These are phyloP conservation scores for Ascoidea asiatica DNA, from an alignment of 805 yeast genomes.

Conservation along the genomic window DNA sequence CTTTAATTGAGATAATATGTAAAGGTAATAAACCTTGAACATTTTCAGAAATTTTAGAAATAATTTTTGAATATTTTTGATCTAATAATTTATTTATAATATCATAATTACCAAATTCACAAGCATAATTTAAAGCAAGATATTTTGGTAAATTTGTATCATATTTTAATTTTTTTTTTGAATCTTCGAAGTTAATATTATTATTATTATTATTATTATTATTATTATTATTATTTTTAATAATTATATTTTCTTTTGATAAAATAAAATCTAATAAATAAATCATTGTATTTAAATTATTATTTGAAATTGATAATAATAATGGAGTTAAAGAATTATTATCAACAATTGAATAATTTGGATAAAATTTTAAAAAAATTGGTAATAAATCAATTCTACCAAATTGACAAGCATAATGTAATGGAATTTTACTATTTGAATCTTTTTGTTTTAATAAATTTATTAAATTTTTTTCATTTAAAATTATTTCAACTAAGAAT, in stretches of 20 bases:
- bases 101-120: slow-evolving; percentile 66
- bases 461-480: slow-evolving; percentile 11
- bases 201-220: not conserved
- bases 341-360: slow-evolving; percentile 31
- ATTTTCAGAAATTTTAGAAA: slow-evolving; percentile 27
- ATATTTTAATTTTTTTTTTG: not conserved
- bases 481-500: slow-evolving; percentile 1
- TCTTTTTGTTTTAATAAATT: slow-evolving; percentile 33
- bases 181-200: not conserved
- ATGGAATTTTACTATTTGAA: slow-evolving; percentile 63
- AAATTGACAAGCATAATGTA: slow-evolving; percentile 72
- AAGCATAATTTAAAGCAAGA: slow-evolving; percentile 73
- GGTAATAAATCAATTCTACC: slow-evolving; percentile 32
- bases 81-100: slow-evolving; percentile 53
- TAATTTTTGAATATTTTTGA: slow-evolving; percentile 16
- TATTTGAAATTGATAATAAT: slow-evolving; percentile 60
- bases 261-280: slow-evolving; percentile 29
- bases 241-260: slow-evolving; percentile 20
- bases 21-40: slow-evolving; percentile 85
- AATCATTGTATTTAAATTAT: slow-evolving; percentile 41
- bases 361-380: slow-evolving; percentile 20
- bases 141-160: slow-evolving; percentile 33
- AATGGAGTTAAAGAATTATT: slow-evolving; percentile 75
- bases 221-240: slow-evolving; percentile 15
- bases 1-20: slow-evolving; percentile 80